These are phyloP conservation scores for Flaveria trinervia DNA, from an alignment of 129 eudicot species.

Conservation along the genomic window DNA sequence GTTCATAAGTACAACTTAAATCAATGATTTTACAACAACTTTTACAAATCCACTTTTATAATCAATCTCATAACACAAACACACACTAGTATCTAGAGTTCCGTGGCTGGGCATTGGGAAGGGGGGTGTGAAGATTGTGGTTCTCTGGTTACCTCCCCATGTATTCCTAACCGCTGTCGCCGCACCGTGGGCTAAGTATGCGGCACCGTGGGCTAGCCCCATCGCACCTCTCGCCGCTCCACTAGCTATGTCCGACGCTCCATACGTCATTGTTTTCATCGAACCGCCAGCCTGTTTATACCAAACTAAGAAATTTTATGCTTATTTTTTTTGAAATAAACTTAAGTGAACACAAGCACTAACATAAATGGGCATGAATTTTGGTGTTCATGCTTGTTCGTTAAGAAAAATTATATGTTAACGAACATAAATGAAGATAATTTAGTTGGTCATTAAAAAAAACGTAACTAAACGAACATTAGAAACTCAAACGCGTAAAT, in stretches of 20 bases:
- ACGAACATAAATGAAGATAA: too few relatives aligned
- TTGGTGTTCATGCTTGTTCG: too few relatives aligned
- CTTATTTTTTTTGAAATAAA: neutral
- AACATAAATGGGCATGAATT: too few relatives aligned
- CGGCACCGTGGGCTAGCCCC: constrained; percentile 74
- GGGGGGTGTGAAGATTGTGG: constrained; percentile 36
- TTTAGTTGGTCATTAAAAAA: too few relatives aligned
- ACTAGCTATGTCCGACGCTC: constrained; percentile 54
- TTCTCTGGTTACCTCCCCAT: constrained; percentile 37
- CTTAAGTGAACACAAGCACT: too few relatives aligned
- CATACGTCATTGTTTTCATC: constrained; percentile 68
- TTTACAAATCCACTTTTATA: neutral
- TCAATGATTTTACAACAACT: neutral
- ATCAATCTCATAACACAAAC: neutral
- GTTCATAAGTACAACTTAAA: neutral
- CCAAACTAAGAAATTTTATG: neutral
- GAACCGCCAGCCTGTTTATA: constrained; percentile 53
- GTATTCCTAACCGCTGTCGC: constrained; percentile 52
- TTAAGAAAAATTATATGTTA: too few relatives aligned
- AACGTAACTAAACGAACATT: too few relatives aligned
- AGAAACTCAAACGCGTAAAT: too few relatives aligned
- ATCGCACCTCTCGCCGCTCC: constrained; percentile 62
- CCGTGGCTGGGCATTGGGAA: constrained; percentile 28
- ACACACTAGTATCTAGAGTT: constrained; percentile 27
- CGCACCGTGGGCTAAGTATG: constrained; percentile 70